Evolutionary conservation across 495 filamentous ascomycete species (phyloP), one percentile per base, ranked within the genome.

Genomic region (Aspergillus ostianus): DNA sequence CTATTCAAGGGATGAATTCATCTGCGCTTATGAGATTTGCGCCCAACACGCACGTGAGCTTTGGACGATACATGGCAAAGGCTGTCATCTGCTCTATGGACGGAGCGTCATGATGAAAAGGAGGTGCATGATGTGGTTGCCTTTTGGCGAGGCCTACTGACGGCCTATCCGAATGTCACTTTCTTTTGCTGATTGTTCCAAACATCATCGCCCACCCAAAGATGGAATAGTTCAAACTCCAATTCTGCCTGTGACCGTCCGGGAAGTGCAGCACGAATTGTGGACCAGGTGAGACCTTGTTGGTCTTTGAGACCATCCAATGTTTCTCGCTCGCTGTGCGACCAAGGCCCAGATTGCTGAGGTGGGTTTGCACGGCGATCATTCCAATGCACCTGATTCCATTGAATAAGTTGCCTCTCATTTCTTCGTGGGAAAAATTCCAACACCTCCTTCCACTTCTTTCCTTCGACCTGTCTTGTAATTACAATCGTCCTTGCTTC

Each of bases 141-240:
- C 47, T 57, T 51, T 17, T 55, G 51, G 47, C n/a, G 23, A 36
- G 18, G 19, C 56, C 26, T 20, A 32, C 45, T 29, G 58, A 57
- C 12, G 15, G 13, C 36, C 36, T 41, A 41, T 41, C 0, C 47
- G 29, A 8, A 5, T 18, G 27, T 51, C 47, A 45, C 15, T 13
- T 55, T 20, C 23, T 47, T 50, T 3, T 60, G 44, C 19, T 60
- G 36, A 32, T 53, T 62, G 46, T 30, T 45, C 50, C 51, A 21
- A 13, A 26, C 50, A 45, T 65, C 58, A 12, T 49, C 62, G 17
- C 59, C 72, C 50, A 66, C 73, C 71, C 72, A 80, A 18, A 69
- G 59, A 58, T 67, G 69, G 51, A 80, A 57, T 58, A 78, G 53
- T 48, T 80, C 69, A 57, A 71, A 73, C 52, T 80, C 75, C 47